Conservation (phyloP, 2,329 filamentous ascomycete species). For the Fonsecaea monophora region DNA sequence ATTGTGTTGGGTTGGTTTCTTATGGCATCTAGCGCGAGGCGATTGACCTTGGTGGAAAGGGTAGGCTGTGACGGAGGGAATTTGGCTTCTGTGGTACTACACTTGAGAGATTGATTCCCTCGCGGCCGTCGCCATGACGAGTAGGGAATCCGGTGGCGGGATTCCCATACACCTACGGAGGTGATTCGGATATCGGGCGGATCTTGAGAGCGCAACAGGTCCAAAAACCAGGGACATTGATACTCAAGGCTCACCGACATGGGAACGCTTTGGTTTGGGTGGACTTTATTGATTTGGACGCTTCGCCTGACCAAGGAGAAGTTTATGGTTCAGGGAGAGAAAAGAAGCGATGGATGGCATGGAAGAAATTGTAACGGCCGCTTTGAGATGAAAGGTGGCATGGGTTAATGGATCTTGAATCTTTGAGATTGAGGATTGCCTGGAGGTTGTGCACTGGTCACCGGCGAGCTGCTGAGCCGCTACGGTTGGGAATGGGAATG, state of each 20-base stretch:
- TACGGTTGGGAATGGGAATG: background rate
- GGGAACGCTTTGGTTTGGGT: background rate
- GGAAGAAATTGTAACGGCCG: conserved; percentile 9
- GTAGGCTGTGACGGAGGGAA: background rate
- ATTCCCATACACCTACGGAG: background rate
- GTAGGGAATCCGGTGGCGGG: background rate
- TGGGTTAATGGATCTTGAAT: conserved; percentile 1
- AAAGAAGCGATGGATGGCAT: conserved; percentile 1
- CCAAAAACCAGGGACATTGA: background rate
- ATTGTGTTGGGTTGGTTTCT: conserved; percentile 5
- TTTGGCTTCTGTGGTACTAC: conserved; percentile 7
- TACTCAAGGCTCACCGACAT: background rate
- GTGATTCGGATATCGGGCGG: background rate
- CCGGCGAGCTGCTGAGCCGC: background rate
- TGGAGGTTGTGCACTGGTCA: background rate
- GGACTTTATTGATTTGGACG: background rate
- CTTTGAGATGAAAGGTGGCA: conserved; percentile 5
- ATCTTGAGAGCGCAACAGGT: background rate
- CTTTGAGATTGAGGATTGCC: background rate
- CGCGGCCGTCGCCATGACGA: background rate
- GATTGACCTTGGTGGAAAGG: background rate
- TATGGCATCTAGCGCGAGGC: background rate
- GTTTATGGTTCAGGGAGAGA: background rate
- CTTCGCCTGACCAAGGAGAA: background rate
- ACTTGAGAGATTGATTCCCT: background rate